Evolutionary conservation across 768 basidiomycete species (phyloP), one percentile per base, ranked within the genome.

Genomic region (Cubamyces sp.): DNA sequence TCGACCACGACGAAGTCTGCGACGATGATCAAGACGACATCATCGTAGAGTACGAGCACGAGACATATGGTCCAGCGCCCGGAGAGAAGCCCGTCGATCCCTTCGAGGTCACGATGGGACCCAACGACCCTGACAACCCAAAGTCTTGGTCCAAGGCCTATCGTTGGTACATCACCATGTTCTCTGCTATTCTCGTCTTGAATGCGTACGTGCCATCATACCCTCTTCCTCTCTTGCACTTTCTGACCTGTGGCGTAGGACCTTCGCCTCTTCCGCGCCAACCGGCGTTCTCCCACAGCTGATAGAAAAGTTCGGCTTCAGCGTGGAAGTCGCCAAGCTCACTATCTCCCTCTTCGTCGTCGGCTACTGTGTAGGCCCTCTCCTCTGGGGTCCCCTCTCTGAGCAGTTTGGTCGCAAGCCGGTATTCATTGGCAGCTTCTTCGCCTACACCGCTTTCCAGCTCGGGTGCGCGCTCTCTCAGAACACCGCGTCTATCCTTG

Each of bases 281-380:
- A 77, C 83, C 23, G 79, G 82, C 5, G 76, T 86, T 56, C 72
- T 82, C 37, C 70, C 73, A 1, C 68, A 77, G 18, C 68, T 89
- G 39, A 76, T 76, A 62, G 59, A 76, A 9, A 71, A 83, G 40
- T 87, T 87, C 61, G 64, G 74, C 14, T 77, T 88, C 68, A 79
- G 81, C 7, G n/a, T 74, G 28, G 85, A 83, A 68, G 77, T 85
- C 28, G 84, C 76, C 6, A 79, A 77, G 11, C 76, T 88, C 50
- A 82, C 81, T 0, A 78, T 88, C 37, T 82, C 87, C 3, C 78
- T 89, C 5, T 89, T 88, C 70, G 81, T 89, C 15, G 79, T 78
- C 21, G 87, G 87, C n/a, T 88, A 87, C 66, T 84, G 82, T 62
- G 77, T 87, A 23, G 87, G 87, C 0, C 86, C 86, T 3, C 71